Evolutionary conservation across 768 basidiomycete species (phyloP).

Genomic region (Coprinellus aureogranulatus): DNA sequence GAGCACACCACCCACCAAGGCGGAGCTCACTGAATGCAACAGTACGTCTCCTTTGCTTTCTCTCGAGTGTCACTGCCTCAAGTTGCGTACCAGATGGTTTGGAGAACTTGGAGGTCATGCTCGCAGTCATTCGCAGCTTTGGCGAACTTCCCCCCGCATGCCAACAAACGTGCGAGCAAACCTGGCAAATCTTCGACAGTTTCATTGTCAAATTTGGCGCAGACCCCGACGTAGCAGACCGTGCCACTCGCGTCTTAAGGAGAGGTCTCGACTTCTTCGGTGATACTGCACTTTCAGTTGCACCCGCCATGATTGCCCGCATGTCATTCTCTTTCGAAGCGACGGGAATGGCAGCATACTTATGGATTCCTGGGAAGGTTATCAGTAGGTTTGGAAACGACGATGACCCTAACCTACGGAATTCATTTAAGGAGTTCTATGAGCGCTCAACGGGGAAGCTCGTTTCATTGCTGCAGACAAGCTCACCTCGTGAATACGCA

Average conservation of each 20-base stretch:
- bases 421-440: constrained; percentile 61
- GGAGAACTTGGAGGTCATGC: constrained; percentile 92
- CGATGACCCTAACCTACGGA: constrained; percentile 52
- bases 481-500: constrained; percentile 71
- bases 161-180: constrained; percentile 71
- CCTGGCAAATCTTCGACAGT: constrained; percentile 79
- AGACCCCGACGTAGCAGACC: constrained; percentile 76
- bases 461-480: constrained; percentile 62
- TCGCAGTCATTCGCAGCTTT: constrained; percentile 76
- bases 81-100: constrained; percentile 58
- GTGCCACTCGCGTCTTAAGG: constrained; percentile 79
- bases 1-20: constrained; percentile 55
- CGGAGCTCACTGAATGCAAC: constrained; percentile 64
- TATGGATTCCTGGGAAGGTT: constrained; percentile 93
- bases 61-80: neutral
- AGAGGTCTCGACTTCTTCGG: constrained; percentile 84
- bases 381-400: constrained; percentile 74
- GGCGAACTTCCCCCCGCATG: constrained; percentile 81
- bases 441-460: constrained; percentile 76
- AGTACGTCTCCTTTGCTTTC: constrained; percentile 46
- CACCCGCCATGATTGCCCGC: constrained; percentile 67
- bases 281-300: constrained; percentile 57
- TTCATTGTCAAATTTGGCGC: constrained; percentile 79
- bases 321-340: constrained; percentile 78
- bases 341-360: constrained; percentile 79